phyloP scores from a whole-genome alignment of 495 filamentous ascomycete genomes.

The Penicillium steckii region DNA sequence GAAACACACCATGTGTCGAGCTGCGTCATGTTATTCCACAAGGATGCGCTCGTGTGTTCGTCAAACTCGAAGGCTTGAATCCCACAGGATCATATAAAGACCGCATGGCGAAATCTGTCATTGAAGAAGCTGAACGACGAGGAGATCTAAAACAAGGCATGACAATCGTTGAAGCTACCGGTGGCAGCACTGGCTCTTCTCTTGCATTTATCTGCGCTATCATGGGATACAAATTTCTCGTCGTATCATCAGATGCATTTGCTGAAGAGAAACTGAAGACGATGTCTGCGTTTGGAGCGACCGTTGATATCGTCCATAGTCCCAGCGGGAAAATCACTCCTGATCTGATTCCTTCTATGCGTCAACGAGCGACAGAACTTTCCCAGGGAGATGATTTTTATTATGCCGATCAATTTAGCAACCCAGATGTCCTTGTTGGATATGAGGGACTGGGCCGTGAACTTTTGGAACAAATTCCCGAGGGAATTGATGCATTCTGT shows the following conservation, averaged over 20 bases:
- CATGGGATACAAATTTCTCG: conserved; percentile 7
- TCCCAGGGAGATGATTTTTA: neutral
- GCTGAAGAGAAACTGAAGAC: conserved; percentile 13
- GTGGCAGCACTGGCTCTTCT: conserved; percentile 15
- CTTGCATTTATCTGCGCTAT: conserved; percentile 15
- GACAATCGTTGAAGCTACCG: conserved; percentile 16
- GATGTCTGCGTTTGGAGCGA: conserved; percentile 11
- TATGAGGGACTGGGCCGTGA: conserved; percentile 10
- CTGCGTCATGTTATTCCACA: conserved; percentile 7
- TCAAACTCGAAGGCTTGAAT: conserved; percentile 15
- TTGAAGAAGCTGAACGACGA: conserved; percentile 14
- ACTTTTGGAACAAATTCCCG: conserved; percentile 8
- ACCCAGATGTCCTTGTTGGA: conserved; percentile 4
- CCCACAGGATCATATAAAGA: conserved; percentile 20
- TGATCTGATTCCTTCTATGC: conserved; percentile 8
- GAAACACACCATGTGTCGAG: conserved; percentile 6
- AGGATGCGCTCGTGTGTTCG: conserved; percentile 3
- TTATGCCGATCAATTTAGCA: conserved; percentile 9
- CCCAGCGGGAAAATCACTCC: conserved; percentile 5
- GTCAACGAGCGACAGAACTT: neutral
- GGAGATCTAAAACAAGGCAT: conserved; percentile 14
- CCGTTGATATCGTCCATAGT: conserved; percentile 12
- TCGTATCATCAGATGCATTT: conserved; percentile 15
- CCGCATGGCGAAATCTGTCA: conserved; percentile 16
- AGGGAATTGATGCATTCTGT: conserved; percentile 16